Conservation (phyloP, 2,329 filamentous ascomycete genomes). For the Fusarium sp. region DNA sequence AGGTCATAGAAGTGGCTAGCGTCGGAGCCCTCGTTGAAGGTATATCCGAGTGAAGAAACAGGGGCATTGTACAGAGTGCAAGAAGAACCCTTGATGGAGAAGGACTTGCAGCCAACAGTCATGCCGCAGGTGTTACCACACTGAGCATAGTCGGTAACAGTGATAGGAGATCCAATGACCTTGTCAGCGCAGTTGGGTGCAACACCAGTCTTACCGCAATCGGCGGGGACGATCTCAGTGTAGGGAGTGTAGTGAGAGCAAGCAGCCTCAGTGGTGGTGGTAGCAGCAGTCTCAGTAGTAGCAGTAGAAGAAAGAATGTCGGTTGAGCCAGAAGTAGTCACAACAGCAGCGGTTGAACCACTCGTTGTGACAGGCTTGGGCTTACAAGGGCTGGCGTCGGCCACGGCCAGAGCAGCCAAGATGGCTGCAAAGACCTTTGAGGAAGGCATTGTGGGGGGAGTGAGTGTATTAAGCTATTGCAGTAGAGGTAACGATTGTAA, state of each 20-base stretch:
- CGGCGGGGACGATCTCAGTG: neutral
- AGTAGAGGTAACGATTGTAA: conserved; percentile 20
- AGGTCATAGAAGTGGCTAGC: conserved; percentile 25
- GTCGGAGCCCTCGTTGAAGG: neutral
- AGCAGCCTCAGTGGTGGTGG: conserved; percentile 20
- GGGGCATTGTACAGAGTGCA: conserved; percentile 17
- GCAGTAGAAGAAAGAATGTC: conserved; percentile 15
- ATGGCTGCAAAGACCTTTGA: conserved; percentile 35
- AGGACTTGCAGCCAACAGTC: conserved; percentile 32
- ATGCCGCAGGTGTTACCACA: conserved; percentile 27
- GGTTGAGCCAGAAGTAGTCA: conserved; percentile 17
- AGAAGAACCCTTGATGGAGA: conserved; percentile 7
- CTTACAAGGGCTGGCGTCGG: conserved; percentile 28
- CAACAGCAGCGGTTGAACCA: conserved; percentile 4
- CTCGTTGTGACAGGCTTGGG: conserved; percentile 25
- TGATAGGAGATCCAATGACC: neutral
- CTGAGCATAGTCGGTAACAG: neutral
- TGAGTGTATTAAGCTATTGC: conserved; percentile 7
- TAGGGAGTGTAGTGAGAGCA: conserved; percentile 24
- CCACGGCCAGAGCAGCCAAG: conserved; percentile 31
- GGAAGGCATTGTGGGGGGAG: conserved; percentile 21
- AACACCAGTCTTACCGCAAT: conserved; percentile 16
- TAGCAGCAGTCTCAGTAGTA: conserved; percentile 10
- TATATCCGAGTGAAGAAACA: neutral
- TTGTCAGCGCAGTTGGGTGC: conserved; percentile 7